Conservation (phyloP, 257 asterid genomes). For the Rehmannia glutinosa region DNA sequence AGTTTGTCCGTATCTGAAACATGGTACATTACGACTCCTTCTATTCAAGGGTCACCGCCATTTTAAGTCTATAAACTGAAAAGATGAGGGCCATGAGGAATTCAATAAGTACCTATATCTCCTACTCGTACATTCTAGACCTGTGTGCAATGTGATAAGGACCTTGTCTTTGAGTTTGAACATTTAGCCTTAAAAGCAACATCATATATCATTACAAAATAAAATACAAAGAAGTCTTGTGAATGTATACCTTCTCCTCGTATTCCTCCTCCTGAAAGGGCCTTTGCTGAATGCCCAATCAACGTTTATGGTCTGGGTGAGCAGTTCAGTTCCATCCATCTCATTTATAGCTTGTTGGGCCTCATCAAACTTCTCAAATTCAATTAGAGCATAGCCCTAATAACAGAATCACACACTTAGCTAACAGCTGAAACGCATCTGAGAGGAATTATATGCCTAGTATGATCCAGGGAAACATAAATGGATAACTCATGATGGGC, state of each 20-base stretch:
- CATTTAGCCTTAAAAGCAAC: not conserved
- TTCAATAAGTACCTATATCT: too few species aligned
- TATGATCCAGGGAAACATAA: not conserved
- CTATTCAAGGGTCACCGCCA: too few species aligned
- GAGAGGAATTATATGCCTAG: not conserved
- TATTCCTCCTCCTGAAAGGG: constrained; percentile 60
- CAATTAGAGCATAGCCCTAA: constrained; percentile 75
- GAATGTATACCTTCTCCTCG: constrained; percentile 50
- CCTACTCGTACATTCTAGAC: too few species aligned
- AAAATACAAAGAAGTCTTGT: not conserved
- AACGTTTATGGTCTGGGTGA: constrained; percentile 53
- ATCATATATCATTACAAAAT: not conserved
- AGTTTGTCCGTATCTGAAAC: too few species aligned
- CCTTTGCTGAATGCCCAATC: constrained; percentile 92
- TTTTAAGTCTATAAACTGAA: too few species aligned
- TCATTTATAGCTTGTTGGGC: constrained; percentile 60
- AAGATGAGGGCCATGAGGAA: too few species aligned
- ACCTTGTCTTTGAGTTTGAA: not conserved
- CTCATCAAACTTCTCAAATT: constrained; percentile 64
- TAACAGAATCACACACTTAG: not conserved
- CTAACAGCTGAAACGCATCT: not conserved
- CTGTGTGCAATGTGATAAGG: not conserved
- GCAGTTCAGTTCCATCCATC: constrained; percentile 55
- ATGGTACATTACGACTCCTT: too few species aligned
- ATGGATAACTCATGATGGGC: not conserved